phyloP scores from a whole-genome alignment of 2,329 filamentous ascomycete genomes.

The Paecilomyces sp. region DNA sequence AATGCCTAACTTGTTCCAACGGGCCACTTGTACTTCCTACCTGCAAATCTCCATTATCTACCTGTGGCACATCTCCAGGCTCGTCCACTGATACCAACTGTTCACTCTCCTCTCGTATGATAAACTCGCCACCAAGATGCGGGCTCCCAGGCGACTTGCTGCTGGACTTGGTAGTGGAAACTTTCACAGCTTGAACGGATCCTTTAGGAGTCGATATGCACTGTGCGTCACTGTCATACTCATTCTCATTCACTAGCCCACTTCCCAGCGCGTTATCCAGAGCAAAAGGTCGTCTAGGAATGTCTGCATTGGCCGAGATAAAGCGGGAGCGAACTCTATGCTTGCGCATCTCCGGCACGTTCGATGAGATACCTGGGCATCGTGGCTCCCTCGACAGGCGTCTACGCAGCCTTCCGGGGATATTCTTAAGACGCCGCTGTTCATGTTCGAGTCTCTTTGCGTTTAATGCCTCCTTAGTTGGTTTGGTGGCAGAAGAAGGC shows the following conservation, averaged over 20 bases:
- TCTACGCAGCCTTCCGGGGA: slow-evolving; percentile 18
- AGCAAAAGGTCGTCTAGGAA: slow-evolving; percentile 1
- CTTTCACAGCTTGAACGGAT: slow-evolving; percentile 8
- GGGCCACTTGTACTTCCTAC: background rate
- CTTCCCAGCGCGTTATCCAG: slow-evolving; percentile 18
- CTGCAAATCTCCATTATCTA: background rate
- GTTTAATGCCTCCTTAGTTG: background rate
- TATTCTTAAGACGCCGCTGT: background rate
- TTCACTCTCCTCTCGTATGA: background rate
- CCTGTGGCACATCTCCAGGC: background rate
- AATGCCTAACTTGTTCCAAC: background rate
- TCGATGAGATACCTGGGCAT: slow-evolving; percentile 8
- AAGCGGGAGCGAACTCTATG: slow-evolving; percentile 8
- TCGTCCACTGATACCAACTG: background rate
- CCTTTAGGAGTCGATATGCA: slow-evolving; percentile 28
- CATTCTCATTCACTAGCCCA: slow-evolving; percentile 30
- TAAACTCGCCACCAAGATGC: slow-evolving; percentile 2
- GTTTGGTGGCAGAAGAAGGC: background rate
- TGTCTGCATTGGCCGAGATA: slow-evolving; percentile 10
- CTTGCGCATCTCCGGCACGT: slow-evolving; percentile 5
- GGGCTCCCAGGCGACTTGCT: slow-evolving; percentile 6
- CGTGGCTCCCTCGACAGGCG: slow-evolving; percentile 26
- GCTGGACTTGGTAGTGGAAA: slow-evolving; percentile 2
- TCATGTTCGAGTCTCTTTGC: background rate
- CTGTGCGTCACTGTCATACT: slow-evolving; percentile 37